These are phyloP conservation scores for Crithidia mellificae DNA, from an alignment of 208 protist species.

Conservation along the genomic window DNA sequence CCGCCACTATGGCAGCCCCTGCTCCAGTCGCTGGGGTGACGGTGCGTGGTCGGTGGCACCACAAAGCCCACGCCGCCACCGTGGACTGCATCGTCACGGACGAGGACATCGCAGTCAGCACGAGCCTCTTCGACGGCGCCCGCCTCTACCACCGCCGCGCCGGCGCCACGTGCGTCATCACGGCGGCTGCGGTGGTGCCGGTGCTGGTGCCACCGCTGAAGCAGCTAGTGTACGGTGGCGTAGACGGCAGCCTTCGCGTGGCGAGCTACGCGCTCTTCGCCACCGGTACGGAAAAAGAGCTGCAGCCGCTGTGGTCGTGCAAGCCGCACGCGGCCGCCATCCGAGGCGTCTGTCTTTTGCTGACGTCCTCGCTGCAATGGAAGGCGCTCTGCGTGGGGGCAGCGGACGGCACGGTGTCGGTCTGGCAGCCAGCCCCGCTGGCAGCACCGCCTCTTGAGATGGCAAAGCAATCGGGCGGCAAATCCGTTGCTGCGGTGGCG, in stretches of 20 bases:
- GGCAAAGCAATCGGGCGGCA: background rate
- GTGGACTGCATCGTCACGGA: slow-evolving; percentile 61
- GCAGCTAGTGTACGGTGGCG: slow-evolving; percentile 55
- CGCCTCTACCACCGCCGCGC: slow-evolving; percentile 43
- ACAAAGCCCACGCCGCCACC: slow-evolving; percentile 58
- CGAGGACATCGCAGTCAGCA: slow-evolving; percentile 58
- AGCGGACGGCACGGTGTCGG: slow-evolving; percentile 27
- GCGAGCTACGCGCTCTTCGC: slow-evolving; percentile 73
- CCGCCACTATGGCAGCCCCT: background rate
- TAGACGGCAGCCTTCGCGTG: slow-evolving; percentile 52
- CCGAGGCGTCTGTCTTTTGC: slow-evolving; percentile 22
- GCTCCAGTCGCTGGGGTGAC: background rate
- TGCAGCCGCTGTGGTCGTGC: slow-evolving; percentile 27
- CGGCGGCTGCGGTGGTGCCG: slow-evolving; percentile 22
- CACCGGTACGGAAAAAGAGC: slow-evolving; percentile 21
- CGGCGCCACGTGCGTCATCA: slow-evolving; percentile 35
- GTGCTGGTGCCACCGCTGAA: slow-evolving; percentile 62
- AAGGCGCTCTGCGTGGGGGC: slow-evolving; percentile 27
- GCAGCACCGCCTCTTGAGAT: background rate
- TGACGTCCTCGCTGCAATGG: slow-evolving; percentile 23
- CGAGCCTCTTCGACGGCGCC: slow-evolving; percentile 61
- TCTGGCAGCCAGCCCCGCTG: slow-evolving; percentile 8
- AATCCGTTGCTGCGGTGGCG: background rate
- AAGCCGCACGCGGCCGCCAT: slow-evolving; percentile 31
- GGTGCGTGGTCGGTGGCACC: slow-evolving; percentile 45